These are phyloP conservation scores for Cinchona pubescens DNA, from an alignment of 257 asterid species.

Conservation along the genomic window DNA sequence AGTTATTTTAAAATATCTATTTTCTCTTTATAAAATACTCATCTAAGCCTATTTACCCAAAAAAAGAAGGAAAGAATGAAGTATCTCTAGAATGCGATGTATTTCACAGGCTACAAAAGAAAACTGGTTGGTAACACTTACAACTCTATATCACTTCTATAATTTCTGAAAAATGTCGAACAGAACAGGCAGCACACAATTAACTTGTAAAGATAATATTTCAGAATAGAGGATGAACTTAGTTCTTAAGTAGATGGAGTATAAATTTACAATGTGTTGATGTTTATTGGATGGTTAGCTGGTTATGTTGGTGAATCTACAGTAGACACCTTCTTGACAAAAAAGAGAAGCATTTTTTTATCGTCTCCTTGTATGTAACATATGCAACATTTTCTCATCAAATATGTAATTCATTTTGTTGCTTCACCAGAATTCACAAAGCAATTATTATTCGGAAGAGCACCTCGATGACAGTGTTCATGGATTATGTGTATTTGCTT, in stretches of 20 bases:
- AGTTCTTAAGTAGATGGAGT: not conserved
- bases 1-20: constrained; percentile 2
- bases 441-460: not conserved
- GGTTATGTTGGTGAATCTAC: not conserved
- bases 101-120: not conserved
- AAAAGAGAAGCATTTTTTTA: not conserved
- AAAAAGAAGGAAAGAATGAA: not conserved
- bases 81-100: not conserved
- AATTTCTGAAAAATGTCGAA: not conserved
- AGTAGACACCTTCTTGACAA: not conserved
- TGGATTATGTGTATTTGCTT: not conserved
- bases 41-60: not conserved
- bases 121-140: not conserved
- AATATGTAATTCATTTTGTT: not conserved
- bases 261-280: too few species aligned
- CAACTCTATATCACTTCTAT: not conserved
- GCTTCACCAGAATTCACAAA: not conserved
- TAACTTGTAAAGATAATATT: too few species aligned
- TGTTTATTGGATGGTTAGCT: too few species aligned
- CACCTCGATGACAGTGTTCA: not conserved
- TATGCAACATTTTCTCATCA: not conserved
- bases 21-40: not conserved
- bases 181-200: not conserved
- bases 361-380: not conserved
- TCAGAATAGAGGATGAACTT: not conserved